These are phyloP conservation scores for Argentina anserina DNA, from an alignment of 306 rosid species.

Conservation along the genomic window DNA sequence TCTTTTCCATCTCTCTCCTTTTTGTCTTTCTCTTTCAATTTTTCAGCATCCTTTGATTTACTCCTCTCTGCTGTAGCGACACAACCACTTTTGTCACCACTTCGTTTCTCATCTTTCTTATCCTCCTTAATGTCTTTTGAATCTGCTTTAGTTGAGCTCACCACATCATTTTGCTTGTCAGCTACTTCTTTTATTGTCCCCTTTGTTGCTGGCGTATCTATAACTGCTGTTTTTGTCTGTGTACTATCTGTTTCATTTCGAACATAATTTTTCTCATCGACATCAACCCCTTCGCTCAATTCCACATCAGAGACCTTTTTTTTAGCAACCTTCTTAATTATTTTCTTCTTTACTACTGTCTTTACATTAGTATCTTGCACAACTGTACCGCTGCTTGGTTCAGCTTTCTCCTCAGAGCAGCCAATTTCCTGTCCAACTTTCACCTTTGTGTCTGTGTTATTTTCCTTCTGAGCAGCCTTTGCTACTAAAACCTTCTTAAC, in stretches of 20 bases:
- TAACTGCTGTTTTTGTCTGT: slow-evolving; percentile 42
- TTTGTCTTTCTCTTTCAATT: slow-evolving; percentile 56
- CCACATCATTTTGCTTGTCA: slow-evolving; percentile 35
- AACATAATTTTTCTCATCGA: slow-evolving; percentile 28
- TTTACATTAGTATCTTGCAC: slow-evolving; percentile 41
- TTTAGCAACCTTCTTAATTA: slow-evolving; percentile 80
- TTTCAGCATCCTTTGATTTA: slow-evolving; percentile 58
- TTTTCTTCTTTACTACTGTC: slow-evolving; percentile 67
- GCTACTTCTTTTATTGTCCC: slow-evolving; percentile 34
- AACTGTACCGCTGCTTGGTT: slow-evolving; percentile 35
- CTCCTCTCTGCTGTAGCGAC: slow-evolving; percentile 36
- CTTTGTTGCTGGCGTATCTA: slow-evolving; percentile 32
- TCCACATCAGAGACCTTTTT: slow-evolving; percentile 53
- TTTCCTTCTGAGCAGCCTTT: slow-evolving; percentile 39
- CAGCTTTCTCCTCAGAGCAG: slow-evolving; percentile 44
- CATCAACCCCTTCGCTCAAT: slow-evolving; percentile 36
- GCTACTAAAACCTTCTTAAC: slow-evolving; percentile 34
- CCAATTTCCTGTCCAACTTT: slow-evolving; percentile 43
- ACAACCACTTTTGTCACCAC: slow-evolving; percentile 38
- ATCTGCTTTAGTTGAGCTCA: slow-evolving; percentile 34
- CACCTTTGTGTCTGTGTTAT: slow-evolving; percentile 22
- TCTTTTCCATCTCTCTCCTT: slow-evolving; percentile 54
- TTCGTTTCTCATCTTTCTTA: slow-evolving; percentile 48
- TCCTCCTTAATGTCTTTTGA: slow-evolving; percentile 44
- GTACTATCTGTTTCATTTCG: slow-evolving; percentile 33